These are phyloP conservation scores for Candida railenensis DNA, from an alignment of 805 yeast species.

Conservation along the genomic window DNA sequence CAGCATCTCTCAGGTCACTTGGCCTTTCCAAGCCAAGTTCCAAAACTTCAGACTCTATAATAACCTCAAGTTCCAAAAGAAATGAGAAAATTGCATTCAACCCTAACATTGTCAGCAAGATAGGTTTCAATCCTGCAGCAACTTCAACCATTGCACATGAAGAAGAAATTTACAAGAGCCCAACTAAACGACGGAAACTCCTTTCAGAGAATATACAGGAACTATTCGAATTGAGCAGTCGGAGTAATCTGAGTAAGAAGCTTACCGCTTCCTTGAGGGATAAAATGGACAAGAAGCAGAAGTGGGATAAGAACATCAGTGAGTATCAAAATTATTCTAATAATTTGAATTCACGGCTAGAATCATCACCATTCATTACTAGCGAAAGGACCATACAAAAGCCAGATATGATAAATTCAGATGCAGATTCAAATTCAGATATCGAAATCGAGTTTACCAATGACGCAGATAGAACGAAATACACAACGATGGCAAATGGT, in stretches of 20 bases:
- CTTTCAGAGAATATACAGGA: conserved; percentile 16
- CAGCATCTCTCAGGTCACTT: conserved; percentile 4
- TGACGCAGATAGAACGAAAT: conserved; percentile 12
- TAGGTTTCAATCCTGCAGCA: conserved; percentile 56
- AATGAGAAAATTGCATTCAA: conserved; percentile 30
- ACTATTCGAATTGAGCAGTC: conserved; percentile 20
- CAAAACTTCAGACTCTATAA: conserved; percentile 12
- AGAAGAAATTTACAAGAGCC: conserved; percentile 9
- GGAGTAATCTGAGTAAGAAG: conserved; percentile 14
- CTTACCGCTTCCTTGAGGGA: conserved; percentile 17
- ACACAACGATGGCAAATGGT: conserved; percentile 1
- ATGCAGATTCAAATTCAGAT: conserved; percentile 24
- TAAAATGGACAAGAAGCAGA: conserved; percentile 14
- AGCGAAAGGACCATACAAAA: background rate
- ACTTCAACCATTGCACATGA: conserved; percentile 10
- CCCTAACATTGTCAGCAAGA: conserved; percentile 33
- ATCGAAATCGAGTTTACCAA: conserved; percentile 30
- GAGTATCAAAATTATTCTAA: background rate
- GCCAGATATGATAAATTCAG: conserved; percentile 6
- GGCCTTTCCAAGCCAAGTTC: conserved; percentile 9
- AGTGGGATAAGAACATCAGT: conserved; percentile 23
- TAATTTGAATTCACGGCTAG: background rate
- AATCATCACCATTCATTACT: background rate
- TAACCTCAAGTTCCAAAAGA: background rate
- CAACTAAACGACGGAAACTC: conserved; percentile 10